Evolutionary conservation across 2,329 filamentous ascomycete genomes (phyloP), one percentile per base, ranked within the genome.

Genomic region (Colletotrichum kahawae): DNA sequence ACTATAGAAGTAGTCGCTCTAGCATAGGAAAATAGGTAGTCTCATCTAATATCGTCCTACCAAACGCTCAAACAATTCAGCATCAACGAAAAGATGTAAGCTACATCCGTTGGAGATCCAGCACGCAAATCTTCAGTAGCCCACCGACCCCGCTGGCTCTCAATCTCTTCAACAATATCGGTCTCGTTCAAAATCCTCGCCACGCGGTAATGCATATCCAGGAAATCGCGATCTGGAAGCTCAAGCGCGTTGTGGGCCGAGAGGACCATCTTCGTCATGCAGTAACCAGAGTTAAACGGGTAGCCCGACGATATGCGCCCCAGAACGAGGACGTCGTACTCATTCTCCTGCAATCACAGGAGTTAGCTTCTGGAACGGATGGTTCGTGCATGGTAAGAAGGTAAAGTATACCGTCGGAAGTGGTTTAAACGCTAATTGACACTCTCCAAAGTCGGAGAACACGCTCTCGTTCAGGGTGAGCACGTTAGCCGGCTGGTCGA

Each of bases 121-220:
- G 0, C n/a, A 10, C 18, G 21, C n/a, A 0, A 0, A 21, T 48
- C 0, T 21, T 13, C n/a, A 21, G 18, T 13, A 1, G n/a, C 18
- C 43, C n/a, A 18, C 43, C 43, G 43, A 43, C 0, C 38, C 43
- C 0, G 10, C n/a, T 18, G 43, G 43, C 43, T 48, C 43, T 21
- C 0, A 1, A 48, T 48, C 5, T 48, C 43, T 7, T 48, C 18
- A 4, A n/a, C n/a, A 48, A 48, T 2, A 7, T 48, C 43, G 18
- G n/a, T 48, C 43, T n/a, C 43, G n/a, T n/a, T 48, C 43, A 48
- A 21, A 1, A 21, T 1, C n/a, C n/a, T 48, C 43, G 43, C 43
- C 43, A 48, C 1, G 1, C 43, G 43, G 2, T 48, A 18, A 0
- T 48, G 43, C 43, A 48, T 48, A n/a, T 48, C 43, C n/a, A 48